Percentiles rank a stretch among this genome's conserved stretches.
These are phyloP conservation scores for Phytophthora multivora DNA, from an alignment of 352 stramenopile genomes.

Conservation along the genomic window DNA sequence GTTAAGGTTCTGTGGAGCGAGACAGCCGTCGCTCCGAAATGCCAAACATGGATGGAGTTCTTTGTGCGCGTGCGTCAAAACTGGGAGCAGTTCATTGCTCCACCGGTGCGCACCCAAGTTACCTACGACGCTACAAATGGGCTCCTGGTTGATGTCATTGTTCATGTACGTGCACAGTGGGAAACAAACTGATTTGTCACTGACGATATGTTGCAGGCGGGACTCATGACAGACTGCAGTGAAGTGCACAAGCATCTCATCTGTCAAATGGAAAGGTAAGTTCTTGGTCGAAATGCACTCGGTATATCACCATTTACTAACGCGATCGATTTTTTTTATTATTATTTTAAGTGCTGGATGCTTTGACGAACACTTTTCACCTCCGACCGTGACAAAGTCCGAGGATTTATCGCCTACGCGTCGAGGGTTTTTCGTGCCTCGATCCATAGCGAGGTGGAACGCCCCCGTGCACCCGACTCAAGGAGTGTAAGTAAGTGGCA, in stretches of 20 bases:
- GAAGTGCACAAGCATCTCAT: conserved; percentile 48
- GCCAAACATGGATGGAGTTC: conserved; percentile 32
- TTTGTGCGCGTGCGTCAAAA: conserved; percentile 27
- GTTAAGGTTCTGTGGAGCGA: conserved; percentile 93
- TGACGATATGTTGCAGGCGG: conserved; percentile 29
- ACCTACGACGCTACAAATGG: conserved; percentile 65
- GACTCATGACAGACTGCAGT: conserved; percentile 33
- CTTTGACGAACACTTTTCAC: conserved; percentile 57
- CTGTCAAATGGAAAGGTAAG: conserved; percentile 48
- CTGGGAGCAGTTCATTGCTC: conserved; percentile 44
- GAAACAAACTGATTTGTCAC: too few species aligned
- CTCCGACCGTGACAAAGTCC: conserved; percentile 48
- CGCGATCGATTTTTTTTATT: not conserved
- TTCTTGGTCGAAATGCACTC: not conserved
- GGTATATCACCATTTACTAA: not conserved
- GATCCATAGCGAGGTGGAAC: conserved; percentile 44
- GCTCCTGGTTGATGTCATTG: conserved; percentile 57
- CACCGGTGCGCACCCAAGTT: conserved; percentile 56
- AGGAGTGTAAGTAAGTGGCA: conserved; percentile 18
- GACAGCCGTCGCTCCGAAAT: conserved; percentile 26
- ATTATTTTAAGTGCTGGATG: conserved; percentile 40
- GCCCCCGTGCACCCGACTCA: conserved; percentile 50
- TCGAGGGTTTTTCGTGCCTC: conserved; percentile 33
- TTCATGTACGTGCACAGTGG: conserved; percentile 48
- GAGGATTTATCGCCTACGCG: conserved; percentile 25